phyloP scores from a whole-genome alignment of 352 stramenopile genomes.

The Phytophthora agathidicida region DNA sequence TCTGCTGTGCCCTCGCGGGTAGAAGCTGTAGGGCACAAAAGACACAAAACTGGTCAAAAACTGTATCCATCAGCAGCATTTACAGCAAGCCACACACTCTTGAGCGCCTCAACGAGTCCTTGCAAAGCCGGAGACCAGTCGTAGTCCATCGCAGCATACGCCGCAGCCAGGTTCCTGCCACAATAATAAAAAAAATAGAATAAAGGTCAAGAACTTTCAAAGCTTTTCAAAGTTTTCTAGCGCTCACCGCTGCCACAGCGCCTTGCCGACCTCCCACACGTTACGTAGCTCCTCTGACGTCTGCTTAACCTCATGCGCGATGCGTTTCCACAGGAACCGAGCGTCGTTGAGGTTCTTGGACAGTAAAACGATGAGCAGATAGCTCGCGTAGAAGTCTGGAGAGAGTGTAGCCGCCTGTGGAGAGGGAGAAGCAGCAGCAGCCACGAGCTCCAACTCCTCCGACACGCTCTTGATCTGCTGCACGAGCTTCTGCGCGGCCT shows the following conservation, averaged over 20 bases:
- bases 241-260: conserved; percentile 68
- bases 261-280: conserved; percentile 72
- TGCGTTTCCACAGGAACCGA: conserved; percentile 80
- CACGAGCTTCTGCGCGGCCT: conserved; percentile 17
- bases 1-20: conserved; percentile 56
- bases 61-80: not conserved
- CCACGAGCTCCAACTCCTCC: conserved; percentile 66
- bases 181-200: too few species aligned
- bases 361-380: conserved; percentile 61
- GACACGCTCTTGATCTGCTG: conserved; percentile 44
- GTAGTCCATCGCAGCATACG: conserved; percentile 64
- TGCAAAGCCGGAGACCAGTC: conserved; percentile 48
- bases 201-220: not conserved
- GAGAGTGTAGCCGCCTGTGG: conserved; percentile 48
- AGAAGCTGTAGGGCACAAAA: conserved; percentile 45
- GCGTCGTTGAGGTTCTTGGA: conserved; percentile 65
- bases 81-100: conserved; percentile 36
- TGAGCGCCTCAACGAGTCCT: conserved; percentile 49
- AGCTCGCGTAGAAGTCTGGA: conserved; percentile 60
- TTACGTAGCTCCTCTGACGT: conserved; percentile 42
- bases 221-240: conserved; percentile 1
- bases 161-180: conserved; percentile 49
- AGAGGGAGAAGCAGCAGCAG: conserved; percentile 32
- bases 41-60: conserved; percentile 4
- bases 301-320: conserved; percentile 48